These are phyloP conservation scores for Pezicula rhizophila DNA, from an alignment of 2,329 filamentous ascomycete genomes.

Conservation along the genomic window DNA sequence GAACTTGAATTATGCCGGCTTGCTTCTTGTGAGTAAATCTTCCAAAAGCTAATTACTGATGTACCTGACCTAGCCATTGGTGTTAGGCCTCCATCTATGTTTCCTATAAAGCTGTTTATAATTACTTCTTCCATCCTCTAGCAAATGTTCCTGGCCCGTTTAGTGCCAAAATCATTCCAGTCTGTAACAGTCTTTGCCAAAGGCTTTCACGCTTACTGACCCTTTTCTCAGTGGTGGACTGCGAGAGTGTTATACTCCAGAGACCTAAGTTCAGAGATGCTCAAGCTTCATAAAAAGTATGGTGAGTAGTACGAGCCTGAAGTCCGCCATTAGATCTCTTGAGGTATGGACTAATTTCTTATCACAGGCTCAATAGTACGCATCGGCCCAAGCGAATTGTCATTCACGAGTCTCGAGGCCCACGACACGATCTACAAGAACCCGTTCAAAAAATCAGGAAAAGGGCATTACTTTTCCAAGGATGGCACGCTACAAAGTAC, in stretches of 20 bases:
- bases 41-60: neutral
- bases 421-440: neutral
- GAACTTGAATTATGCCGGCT: neutral
- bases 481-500: neutral
- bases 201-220: neutral
- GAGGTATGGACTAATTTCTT: neutral
- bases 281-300: neutral
- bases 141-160: neutral
- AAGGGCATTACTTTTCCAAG: neutral
- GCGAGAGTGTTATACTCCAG: neutral
- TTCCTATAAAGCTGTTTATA: neutral
- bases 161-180: neutral
- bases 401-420: neutral
- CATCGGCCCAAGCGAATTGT: neutral
- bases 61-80: neutral
- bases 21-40: neutral
- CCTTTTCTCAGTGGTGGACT: neutral
- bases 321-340: neutral
- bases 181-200: neutral
- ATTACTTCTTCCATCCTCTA: neutral
- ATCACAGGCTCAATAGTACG: neutral
- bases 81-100: neutral
- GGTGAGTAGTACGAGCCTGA: neutral
- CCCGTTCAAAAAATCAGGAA: neutral
- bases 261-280: neutral